Conservation (phyloP, 129 eudicot genomes). For the Lactuca saligna region DNA sequence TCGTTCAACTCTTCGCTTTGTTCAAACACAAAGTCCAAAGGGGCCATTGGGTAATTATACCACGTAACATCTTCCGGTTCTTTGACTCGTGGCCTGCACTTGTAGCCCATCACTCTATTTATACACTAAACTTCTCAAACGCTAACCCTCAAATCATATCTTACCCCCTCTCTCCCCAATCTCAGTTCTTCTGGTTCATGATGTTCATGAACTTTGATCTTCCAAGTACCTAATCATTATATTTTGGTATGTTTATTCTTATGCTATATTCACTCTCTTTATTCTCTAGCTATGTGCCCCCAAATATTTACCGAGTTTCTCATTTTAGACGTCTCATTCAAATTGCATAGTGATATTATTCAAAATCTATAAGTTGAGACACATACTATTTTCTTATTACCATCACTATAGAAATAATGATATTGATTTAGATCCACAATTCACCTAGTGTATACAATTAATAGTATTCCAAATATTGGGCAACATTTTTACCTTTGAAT, state of each 20-base stretch:
- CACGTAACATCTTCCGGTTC: slow-evolving; percentile 12
- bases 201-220: slow-evolving; percentile 26
- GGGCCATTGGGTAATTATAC: slow-evolving; percentile 41
- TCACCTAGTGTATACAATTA: not conserved
- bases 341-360: not conserved
- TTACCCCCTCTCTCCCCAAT: slow-evolving; percentile 27
- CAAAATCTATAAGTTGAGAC: not conserved
- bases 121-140: slow-evolving; percentile 26
- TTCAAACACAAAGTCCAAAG: slow-evolving; percentile 52
- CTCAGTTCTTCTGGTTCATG: slow-evolving; percentile 7
- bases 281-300: not conserved
- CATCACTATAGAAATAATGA: not conserved
- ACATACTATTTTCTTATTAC: not conserved
- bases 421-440: not conserved
- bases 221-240: slow-evolving; percentile 9
- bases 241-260: slow-evolving; percentile 32
- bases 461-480: not conserved
- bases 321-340: not conserved
- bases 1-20: slow-evolving; percentile 42
- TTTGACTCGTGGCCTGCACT: slow-evolving; percentile 28
- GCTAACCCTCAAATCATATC: slow-evolving; percentile 43
- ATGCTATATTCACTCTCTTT: not conserved
- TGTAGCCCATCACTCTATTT: slow-evolving; percentile 32
- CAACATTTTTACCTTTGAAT: not conserved
- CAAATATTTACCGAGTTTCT: not conserved